These are phyloP conservation scores for Purpureocillium takamizusanense DNA, from an alignment of 2,329 filamentous ascomycete species.

Conservation along the genomic window DNA sequence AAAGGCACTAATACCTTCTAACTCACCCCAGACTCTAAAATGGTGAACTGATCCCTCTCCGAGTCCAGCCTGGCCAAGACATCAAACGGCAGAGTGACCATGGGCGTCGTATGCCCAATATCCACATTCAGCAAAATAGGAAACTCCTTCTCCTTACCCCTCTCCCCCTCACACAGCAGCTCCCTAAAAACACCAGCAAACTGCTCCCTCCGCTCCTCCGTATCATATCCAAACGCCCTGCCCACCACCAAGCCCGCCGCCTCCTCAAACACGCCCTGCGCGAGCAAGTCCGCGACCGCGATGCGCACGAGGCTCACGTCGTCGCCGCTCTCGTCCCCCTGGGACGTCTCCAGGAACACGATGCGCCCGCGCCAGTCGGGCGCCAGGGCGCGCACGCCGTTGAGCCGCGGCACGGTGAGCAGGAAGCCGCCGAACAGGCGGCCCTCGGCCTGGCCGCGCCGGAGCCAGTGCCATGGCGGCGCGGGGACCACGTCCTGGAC, in stretches of 20 bases:
- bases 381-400: slow-evolving; percentile 20
- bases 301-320: slow-evolving; percentile 7
- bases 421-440: slow-evolving; percentile 16
- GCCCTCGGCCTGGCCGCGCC: too few relatives aligned
- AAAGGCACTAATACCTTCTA: too few relatives aligned
- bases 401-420: slow-evolving; percentile 27
- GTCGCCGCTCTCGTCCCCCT: slow-evolving; percentile 8
- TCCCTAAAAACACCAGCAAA: too few relatives aligned
- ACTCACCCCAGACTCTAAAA: slow-evolving; percentile 15
- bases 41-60: slow-evolving; percentile 23
- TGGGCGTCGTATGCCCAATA: slow-evolving; percentile 31
- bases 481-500: too few relatives aligned
- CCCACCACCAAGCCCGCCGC: slow-evolving; percentile 31
- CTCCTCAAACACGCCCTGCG: slow-evolving; percentile 30
- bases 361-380: slow-evolving; percentile 28
- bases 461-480: too few relatives aligned
- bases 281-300: slow-evolving; percentile 29
- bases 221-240: slow-evolving; percentile 29
- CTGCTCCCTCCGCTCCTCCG: slow-evolving; percentile 12
- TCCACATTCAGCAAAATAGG: slow-evolving; percentile 17
- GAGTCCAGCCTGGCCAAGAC: slow-evolving; percentile 27
- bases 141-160: too few relatives aligned
- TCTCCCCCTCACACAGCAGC: too few relatives aligned
- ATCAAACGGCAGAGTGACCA: slow-evolving; percentile 31
- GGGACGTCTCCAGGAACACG: slow-evolving; percentile 30